Base-by-base conservation (phyloP, 2,329 filamentous ascomycete species). In the Raffaelea arxii region DNA sequence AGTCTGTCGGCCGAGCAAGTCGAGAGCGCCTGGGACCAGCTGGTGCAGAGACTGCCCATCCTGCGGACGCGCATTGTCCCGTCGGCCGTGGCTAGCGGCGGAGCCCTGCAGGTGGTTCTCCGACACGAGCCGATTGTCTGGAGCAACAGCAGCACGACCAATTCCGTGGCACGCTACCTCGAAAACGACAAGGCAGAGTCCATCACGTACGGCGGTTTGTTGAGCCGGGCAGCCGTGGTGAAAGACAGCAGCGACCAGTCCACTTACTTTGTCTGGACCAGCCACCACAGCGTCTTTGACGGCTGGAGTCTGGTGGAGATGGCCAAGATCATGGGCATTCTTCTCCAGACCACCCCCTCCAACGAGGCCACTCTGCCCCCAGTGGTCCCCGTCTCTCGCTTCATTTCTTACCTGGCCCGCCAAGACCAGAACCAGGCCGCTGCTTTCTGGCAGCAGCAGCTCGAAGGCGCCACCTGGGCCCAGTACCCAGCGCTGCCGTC, bases 201-300 rank as follows among this genome's bases (percentile, higher is more conserved):
- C 22, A 25, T 44, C 3, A 64, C 65, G n/a, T 62, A 73, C 1
- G 70, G 70, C 9, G 67, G 59, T 46, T 62, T 68, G 3, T 62
- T 75, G 9, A 65, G 70, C 3, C 65, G 70, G 7, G 74, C 69
- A 44, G 68, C 65, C 4, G 55, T 74, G 14, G 59, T 72, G 14
- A 46, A 59, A 3, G 60, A 64, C 25, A 51, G 54, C 6, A 57
- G 56, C 6, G 59, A 55, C 27, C 63, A 59, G 40, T 55, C 60
- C 14, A 62, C 66, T 16, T 62, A 66, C 52, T 74, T 77, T 49
- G 67, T 77, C n/a, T 59, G 74, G 51, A 73, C 71, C 1, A 70
- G 75, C 60, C 75, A 78, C 51, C 75, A 78, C 51, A 71, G 69
- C 5, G 56, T 77, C 0, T 79, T 78, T 48, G 75, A 79, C 44